Percentiles rank a stretch among this genome's conserved stretches.
Evolutionary conservation across 1,284 basidiomycete genomes (phyloP).

Genomic region (Gomphus sp.): DNA sequence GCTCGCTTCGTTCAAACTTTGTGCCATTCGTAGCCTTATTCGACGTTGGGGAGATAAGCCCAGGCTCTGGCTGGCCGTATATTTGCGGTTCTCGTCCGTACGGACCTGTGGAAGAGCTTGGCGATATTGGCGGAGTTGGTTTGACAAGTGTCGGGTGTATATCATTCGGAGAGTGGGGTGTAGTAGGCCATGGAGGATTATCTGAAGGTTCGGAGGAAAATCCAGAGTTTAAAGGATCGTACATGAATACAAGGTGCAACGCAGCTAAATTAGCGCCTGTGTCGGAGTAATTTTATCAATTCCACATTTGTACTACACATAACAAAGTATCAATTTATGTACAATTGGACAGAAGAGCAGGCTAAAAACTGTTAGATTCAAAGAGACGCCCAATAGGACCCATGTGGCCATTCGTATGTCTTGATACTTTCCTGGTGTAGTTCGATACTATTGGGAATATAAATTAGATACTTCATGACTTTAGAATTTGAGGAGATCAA

Average conservation of each 20-base stretch:
- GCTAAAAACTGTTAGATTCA: not conserved
- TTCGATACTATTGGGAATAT: slow-evolving; percentile 42
- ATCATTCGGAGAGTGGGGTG: slow-evolving; percentile 30
- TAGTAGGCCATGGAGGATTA: slow-evolving; percentile 34
- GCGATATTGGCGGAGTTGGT: slow-evolving; percentile 24
- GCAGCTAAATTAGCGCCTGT: not conserved
- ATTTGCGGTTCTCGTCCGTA: slow-evolving; percentile 75
- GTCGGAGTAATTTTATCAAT: not conserved
- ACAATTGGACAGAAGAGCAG: not conserved
- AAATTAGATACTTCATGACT: not conserved
- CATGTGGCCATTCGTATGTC: slow-evolving; percentile 68
- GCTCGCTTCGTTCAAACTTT: slow-evolving; percentile 64
- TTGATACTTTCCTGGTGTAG: slow-evolving; percentile 64
- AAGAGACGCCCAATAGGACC: slow-evolving; percentile 50
- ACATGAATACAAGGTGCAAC: slow-evolving; percentile 18
- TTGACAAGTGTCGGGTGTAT: slow-evolving; percentile 32
- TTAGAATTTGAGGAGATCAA: not conserved
- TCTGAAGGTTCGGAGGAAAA: slow-evolving; percentile 21
- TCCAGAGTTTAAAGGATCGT: slow-evolving; percentile 29
- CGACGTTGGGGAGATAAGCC: slow-evolving; percentile 64
- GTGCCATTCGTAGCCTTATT: slow-evolving; percentile 56
- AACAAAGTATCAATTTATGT: too few species aligned
- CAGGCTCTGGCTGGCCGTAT: slow-evolving; percentile 73
- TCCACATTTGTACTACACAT: not conserved
- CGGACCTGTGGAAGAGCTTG: slow-evolving; percentile 36